Evolutionary conservation across 2,329 filamentous ascomycete species (phyloP), one percentile per base, ranked within the genome.

Genomic region (Aspergillus floridensis): DNA sequence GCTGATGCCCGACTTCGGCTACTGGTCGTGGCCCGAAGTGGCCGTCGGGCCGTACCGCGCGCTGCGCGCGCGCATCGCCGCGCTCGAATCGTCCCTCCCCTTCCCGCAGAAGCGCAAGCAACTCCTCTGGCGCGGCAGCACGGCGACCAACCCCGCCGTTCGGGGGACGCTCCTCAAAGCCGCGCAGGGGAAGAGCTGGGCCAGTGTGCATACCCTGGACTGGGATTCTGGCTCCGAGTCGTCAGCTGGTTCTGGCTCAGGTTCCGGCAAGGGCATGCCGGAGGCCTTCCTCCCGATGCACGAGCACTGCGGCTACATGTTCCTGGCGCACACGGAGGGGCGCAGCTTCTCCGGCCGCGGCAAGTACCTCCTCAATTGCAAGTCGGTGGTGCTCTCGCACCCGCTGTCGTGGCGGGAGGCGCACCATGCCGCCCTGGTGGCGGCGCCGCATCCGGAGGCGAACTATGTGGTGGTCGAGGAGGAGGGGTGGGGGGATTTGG

Each of bases 401-500:
- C 70, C 76, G 16, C 74, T 83, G 22, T 70, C 75, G 49, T 84
- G 80, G 77, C 72, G 77, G 8, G 79, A 83, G 60, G 79, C 79
- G 49, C 79, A 83, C 57, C 77, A 81, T 49, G 77, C 76, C 0
- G 76, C 82, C 0, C 67, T 84, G 35, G 65, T 77, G 7, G 65
- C 76, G 1, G 72, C 73, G 1, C 81, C 73, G 1, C 81, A 81
- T 0, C 76, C 79, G 1, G 74, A 80, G 3, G 79, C 81, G 29
- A 84, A 84, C 59, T 82, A 77, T 47, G 74, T 84, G 14, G 71
- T 80, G 58, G 80, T 84, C 0, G 69, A 78, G 22, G 68, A 75
- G 5, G 79, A 75, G 5, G 79, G 84, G 66, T 89, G 86, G 70
- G 82, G 82, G 44, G 85, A 89, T 63, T 75, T 86, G 58, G 71